A percentile compares a stretch with the other conserved stretches of the same genome.
These are phyloP conservation scores for Pythium dissotocum DNA, from an alignment of 352 stramenopile species.

Conservation along the genomic window DNA sequence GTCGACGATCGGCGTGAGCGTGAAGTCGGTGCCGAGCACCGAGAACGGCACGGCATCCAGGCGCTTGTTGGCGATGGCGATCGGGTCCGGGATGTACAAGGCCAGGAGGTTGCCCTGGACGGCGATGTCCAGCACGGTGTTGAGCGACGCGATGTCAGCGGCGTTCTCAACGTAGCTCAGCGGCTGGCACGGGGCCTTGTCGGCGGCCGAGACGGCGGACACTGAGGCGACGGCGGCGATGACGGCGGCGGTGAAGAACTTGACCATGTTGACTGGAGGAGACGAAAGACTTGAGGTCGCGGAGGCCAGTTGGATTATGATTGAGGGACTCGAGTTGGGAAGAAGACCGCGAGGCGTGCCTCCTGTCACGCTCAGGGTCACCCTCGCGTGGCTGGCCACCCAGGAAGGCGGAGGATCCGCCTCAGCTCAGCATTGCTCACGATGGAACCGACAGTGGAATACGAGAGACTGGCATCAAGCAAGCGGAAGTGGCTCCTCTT, in stretches of 20 bases:
- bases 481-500: not conserved
- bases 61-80: slow-evolving; percentile 39
- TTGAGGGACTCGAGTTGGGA: not conserved
- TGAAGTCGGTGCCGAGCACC: slow-evolving; percentile 53
- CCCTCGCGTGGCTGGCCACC: not conserved
- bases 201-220: slow-evolving; percentile 26
- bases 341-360: slow-evolving; percentile 1
- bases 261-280: slow-evolving; percentile 33
- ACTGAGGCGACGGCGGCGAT: slow-evolving; percentile 20
- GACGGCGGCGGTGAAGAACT: slow-evolving; percentile 38
- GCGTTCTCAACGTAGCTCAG: slow-evolving; percentile 45
- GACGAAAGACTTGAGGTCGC: slow-evolving; percentile 17
- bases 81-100: slow-evolving; percentile 41
- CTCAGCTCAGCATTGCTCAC: slow-evolving; percentile 2
- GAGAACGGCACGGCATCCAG: slow-evolving; percentile 47
- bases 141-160: slow-evolving; percentile 48
- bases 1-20: slow-evolving; percentile 52
- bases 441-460: not conserved
- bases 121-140: slow-evolving; percentile 45
- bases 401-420: not conserved
- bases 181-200: slow-evolving; percentile 37
- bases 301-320: slow-evolving; percentile 24
- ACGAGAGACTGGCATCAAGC: not conserved
- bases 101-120: slow-evolving; percentile 25
- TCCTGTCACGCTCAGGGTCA: not conserved